Percentiles rank a stretch among this genome's conserved stretches.
These are phyloP conservation scores for Pythium apleroticum DNA, from an alignment of 352 stramenopile genomes.

Conservation along the genomic window DNA sequence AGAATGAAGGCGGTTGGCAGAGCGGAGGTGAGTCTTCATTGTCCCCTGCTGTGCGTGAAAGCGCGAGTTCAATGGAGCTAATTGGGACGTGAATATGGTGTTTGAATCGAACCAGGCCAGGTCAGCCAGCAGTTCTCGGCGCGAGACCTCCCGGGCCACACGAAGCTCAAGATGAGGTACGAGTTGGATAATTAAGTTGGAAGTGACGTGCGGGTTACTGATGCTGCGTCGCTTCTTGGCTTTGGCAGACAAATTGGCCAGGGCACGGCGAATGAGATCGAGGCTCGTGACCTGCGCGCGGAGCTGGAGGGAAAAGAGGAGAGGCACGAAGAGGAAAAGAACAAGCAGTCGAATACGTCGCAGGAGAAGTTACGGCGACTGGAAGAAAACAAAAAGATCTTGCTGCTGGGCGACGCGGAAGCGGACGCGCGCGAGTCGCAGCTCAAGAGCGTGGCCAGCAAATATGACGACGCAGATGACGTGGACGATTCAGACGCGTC, in stretches of 20 bases:
- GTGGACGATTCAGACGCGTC: conserved; percentile 59
- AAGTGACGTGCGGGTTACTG: neutral
- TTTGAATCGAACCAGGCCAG: conserved; percentile 39
- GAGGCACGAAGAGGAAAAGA: conserved; percentile 74
- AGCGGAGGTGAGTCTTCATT: conserved; percentile 44
- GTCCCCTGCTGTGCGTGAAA: neutral
- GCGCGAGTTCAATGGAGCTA: neutral
- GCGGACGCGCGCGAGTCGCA: conserved; percentile 74
- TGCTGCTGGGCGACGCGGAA: conserved; percentile 74
- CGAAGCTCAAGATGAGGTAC: conserved; percentile 82
- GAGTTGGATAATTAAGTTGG: neutral
- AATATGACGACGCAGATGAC: conserved; percentile 91
- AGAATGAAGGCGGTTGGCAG: conserved; percentile 87
- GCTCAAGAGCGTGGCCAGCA: conserved; percentile 86
- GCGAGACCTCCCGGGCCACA: conserved; percentile 79
- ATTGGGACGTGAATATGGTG: neutral
- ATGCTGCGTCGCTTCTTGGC: neutral
- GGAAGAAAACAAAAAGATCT: conserved; percentile 82
- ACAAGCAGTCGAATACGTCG: conserved; percentile 75
- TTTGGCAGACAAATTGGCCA: conserved; percentile 76
- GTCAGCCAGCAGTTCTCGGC: conserved; percentile 81
- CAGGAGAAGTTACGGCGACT: conserved; percentile 72
- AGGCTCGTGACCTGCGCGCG: conserved; percentile 68
- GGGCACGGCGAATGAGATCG: conserved; percentile 75
- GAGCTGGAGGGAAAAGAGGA: conserved; percentile 75